These are phyloP conservation scores for Diaporthe velutina DNA, from an alignment of 2,329 filamentous ascomycete genomes.

Conservation along the genomic window DNA sequence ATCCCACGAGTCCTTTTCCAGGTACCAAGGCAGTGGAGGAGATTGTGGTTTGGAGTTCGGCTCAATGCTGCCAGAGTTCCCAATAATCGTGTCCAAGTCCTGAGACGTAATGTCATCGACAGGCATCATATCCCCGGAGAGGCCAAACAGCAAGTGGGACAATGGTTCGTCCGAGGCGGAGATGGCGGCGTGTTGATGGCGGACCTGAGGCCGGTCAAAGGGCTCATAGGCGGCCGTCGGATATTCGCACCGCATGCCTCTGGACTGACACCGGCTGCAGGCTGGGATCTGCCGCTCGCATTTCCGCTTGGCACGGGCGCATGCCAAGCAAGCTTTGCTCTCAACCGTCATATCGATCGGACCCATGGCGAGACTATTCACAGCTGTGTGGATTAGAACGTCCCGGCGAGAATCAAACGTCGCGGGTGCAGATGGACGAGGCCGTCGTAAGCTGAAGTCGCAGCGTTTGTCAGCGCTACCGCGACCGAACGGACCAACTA, in stretches of 20 bases:
- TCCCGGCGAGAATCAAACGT: not conserved
- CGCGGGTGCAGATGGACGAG: not conserved
- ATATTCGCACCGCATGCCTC: constrained; percentile 43
- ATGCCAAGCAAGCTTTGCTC: constrained; percentile 43
- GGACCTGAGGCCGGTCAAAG: not conserved
- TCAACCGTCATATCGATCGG: constrained; percentile 33
- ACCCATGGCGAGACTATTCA: not conserved
- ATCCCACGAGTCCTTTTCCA: constrained; percentile 38
- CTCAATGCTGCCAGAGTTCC: not conserved
- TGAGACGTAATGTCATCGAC: constrained; percentile 9
- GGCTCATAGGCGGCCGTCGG: constrained; percentile 28
- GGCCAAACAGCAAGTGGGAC: not conserved
- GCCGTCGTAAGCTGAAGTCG: constrained; percentile 8
- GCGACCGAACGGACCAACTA: not conserved
- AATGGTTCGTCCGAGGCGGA: constrained; percentile 21
- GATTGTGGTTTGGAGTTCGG: not conserved
- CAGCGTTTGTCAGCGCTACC: not conserved
- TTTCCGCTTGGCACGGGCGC: constrained; percentile 43
- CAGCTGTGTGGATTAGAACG: not conserved
- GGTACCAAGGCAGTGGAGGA: constrained; percentile 27
- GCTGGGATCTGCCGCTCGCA: constrained; percentile 42
- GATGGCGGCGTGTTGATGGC: not conserved
- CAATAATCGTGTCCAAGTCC: not conserved
- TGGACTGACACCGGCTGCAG: constrained; percentile 44
- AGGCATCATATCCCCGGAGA: not conserved